phyloP scores from a whole-genome alignment of 345 rosid genomes.

The Rhizophora mangle region DNA sequence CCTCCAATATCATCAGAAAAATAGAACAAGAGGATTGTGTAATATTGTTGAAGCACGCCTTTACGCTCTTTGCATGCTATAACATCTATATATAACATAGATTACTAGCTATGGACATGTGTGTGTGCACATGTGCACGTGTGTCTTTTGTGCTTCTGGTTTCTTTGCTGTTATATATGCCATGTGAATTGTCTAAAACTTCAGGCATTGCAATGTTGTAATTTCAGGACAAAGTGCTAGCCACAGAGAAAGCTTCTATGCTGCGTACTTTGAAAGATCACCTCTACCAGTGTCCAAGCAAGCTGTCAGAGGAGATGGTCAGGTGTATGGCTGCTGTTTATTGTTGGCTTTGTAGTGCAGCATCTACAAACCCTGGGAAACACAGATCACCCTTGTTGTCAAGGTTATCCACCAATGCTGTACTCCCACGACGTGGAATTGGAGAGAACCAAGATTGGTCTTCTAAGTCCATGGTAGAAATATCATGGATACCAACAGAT shows the following conservation, averaged over 20 bases:
- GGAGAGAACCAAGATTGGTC: slow-evolving; percentile 60
- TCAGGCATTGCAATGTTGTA: slow-evolving; percentile 24
- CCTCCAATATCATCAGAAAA: too few relatives aligned
- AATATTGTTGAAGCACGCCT: too few relatives aligned
- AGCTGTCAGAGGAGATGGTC: slow-evolving; percentile 92
- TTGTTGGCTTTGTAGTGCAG: slow-evolving; percentile 62
- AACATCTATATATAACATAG: too few relatives aligned
- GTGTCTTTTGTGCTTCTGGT: neutral
- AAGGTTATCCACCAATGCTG: slow-evolving; percentile 61
- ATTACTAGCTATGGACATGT: too few relatives aligned
- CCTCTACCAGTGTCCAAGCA: slow-evolving; percentile 73
- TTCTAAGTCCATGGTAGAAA: slow-evolving; percentile 65
- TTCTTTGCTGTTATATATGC: neutral
- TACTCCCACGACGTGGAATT: slow-evolving; percentile 44
- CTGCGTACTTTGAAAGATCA: slow-evolving; percentile 72
- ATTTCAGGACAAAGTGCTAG: slow-evolving; percentile 32
- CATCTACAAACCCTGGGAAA: slow-evolving; percentile 43
- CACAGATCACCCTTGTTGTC: slow-evolving; percentile 49
- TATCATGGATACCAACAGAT: slow-evolving; percentile 71
- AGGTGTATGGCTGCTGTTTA: slow-evolving; percentile 81
- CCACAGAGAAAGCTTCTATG: slow-evolving; percentile 36
- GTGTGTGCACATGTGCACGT: too few relatives aligned
- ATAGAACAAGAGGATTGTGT: too few relatives aligned
- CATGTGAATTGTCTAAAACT: slow-evolving; percentile 3
- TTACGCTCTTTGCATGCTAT: too few relatives aligned